These are phyloP conservation scores for Aspergillus felis DNA, from an alignment of 2,329 filamentous ascomycete species.

Conservation along the genomic window DNA sequence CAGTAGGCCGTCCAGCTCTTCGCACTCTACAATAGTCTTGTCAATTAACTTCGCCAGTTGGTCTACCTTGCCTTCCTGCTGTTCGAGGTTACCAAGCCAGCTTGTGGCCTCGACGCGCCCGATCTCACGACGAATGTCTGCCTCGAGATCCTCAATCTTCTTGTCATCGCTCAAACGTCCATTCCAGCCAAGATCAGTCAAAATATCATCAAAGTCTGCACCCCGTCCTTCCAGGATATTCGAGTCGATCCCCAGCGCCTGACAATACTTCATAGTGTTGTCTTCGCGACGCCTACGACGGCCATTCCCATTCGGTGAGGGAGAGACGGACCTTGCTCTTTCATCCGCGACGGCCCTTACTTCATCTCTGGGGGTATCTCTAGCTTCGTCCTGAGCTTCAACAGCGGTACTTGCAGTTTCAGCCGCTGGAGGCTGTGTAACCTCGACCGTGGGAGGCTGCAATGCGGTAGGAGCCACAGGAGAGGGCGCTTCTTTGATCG, in stretches of 20 bases:
- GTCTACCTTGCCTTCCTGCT: slow-evolving; percentile 85
- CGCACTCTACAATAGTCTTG: slow-evolving; percentile 86
- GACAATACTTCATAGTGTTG: slow-evolving; percentile 74
- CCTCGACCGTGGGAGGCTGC: slow-evolving; percentile 35
- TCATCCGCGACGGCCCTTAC: slow-evolving; percentile 19
- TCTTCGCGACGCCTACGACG: slow-evolving; percentile 63
- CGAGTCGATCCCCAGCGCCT: slow-evolving; percentile 72
- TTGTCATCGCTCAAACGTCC: slow-evolving; percentile 70
- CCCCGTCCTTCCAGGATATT: slow-evolving; percentile 71
- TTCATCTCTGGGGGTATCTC: slow-evolving; percentile 20
- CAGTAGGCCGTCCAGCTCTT: slow-evolving; percentile 89
- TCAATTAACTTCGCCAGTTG: slow-evolving; percentile 84
- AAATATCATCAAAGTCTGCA: slow-evolving; percentile 73
- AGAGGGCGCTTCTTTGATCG: slow-evolving; percentile 11
- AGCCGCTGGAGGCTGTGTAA: slow-evolving; percentile 33
- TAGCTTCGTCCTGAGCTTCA: slow-evolving; percentile 15
- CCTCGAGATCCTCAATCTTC: slow-evolving; percentile 74
- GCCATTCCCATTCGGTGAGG: slow-evolving; percentile 47
- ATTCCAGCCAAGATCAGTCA: slow-evolving; percentile 87
- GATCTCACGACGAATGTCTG: slow-evolving; percentile 80
- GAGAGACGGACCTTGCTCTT: slow-evolving; percentile 31
- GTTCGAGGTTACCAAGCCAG: slow-evolving; percentile 77
- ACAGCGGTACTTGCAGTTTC: slow-evolving; percentile 25
- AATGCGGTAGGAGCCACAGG: slow-evolving; percentile 8
- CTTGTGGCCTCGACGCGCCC: slow-evolving; percentile 88